These are phyloP conservation scores for Crassisporium funariophilum DNA, from an alignment of 768 basidiomycete genomes.

Conservation along the genomic window DNA sequence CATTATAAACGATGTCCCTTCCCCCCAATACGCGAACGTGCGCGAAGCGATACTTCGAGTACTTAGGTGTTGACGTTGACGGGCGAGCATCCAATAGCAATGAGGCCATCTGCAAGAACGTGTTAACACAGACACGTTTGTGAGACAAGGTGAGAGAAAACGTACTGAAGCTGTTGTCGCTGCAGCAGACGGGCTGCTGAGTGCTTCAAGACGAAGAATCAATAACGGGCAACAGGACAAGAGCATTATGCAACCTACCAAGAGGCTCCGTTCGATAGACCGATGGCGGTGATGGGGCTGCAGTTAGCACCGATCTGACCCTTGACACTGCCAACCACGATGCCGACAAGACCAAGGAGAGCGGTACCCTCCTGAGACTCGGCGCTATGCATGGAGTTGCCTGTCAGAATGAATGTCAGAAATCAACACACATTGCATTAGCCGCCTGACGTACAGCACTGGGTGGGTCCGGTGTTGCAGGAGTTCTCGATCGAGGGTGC, in stretches of 20 bases:
- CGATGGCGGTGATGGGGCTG: conserved; percentile 22
- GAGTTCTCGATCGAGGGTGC: neutral
- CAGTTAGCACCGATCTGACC: conserved; percentile 18
- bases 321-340: conserved; percentile 12
- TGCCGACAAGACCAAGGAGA: conserved; percentile 13
- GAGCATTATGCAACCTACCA: conserved; percentile 8
- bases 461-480: conserved; percentile 21
- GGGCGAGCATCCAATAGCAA: conserved; percentile 21
- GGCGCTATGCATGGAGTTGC: conserved; percentile 11
- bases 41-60: too few species aligned
- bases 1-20: too few species aligned
- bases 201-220: conserved; percentile 6
- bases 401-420: neutral
- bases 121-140: neutral
- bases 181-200: conserved; percentile 23
- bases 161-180: conserved; percentile 21
- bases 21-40: too few species aligned
- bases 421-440: neutral
- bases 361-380: neutral
- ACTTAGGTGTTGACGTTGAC: conserved; percentile 17
- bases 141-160: neutral
- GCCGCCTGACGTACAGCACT: conserved; percentile 13
- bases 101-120: conserved; percentile 15
- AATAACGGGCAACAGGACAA: neutral
- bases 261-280: conserved; percentile 15